A percentile compares a stretch with the other conserved stretches of the same genome.
Evolutionary conservation across 257 asterid genomes (phyloP).

Genomic region (Fraxinus quadrangulata): DNA sequence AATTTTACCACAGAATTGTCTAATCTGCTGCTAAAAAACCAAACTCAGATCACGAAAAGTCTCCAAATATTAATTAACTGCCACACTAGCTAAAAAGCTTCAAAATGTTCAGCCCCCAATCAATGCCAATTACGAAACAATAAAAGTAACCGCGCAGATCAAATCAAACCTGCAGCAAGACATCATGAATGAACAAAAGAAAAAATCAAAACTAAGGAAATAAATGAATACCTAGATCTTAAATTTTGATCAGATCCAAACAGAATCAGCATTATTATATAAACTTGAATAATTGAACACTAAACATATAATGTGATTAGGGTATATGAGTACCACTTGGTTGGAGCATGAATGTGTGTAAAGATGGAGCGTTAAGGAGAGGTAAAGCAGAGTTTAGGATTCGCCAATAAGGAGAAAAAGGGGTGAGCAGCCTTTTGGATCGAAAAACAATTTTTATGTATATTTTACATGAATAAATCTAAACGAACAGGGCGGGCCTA

Average conservation of each 20-base stretch:
- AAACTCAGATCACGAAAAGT: conserved; percentile 16
- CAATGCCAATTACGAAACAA: conserved; percentile 34
- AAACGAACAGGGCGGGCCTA: too few species aligned
- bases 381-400: conserved; percentile 41
- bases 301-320: neutral
- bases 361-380: conserved; percentile 28
- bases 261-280: conserved; percentile 29
- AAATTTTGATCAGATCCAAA: conserved; percentile 72
- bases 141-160: conserved; percentile 43
- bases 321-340: conserved; percentile 36
- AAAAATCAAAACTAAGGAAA: neutral
- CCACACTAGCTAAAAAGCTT: conserved; percentile 35
- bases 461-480: too few species aligned
- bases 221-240: conserved; percentile 30
- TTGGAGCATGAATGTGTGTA: conserved; percentile 25
- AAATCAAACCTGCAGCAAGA: conserved; percentile 54
- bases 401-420: conserved; percentile 50
- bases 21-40: conserved; percentile 19
- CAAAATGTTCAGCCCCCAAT: conserved; percentile 19
- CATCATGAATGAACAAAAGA: conserved; percentile 32
- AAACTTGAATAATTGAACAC: neutral
- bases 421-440: conserved; percentile 40
- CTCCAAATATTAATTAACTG: conserved; percentile 24
- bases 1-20: conserved; percentile 26
- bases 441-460: neutral